A percentile compares a stretch with the other conserved stretches of the same genome.
These are phyloP conservation scores for Kuraishia molischiana DNA, from an alignment of 805 yeast species.

Conservation along the genomic window DNA sequence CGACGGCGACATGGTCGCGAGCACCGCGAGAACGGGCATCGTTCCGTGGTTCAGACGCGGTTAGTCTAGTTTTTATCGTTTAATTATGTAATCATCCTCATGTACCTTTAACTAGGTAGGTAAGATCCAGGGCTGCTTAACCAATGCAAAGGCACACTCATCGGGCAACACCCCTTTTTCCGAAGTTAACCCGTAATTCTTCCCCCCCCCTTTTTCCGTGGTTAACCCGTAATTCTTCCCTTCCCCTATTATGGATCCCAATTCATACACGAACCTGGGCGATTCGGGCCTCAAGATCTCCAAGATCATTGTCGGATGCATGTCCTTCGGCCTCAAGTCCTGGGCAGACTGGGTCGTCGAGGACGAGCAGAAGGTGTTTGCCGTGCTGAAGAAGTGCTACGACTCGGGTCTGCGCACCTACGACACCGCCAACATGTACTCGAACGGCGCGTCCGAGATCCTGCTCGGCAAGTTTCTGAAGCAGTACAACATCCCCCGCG, in stretches of 20 bases:
- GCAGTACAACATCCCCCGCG: conserved; percentile 40
- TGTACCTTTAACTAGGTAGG: no score
- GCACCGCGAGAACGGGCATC: background rate
- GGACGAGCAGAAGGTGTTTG: conserved; percentile 35
- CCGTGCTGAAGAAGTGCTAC: conserved; percentile 33
- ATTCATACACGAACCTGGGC: conserved; percentile 24
- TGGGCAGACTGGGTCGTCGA: conserved; percentile 39
- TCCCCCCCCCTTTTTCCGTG: no score
- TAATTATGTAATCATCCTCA: no score
- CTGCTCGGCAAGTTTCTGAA: conserved; percentile 43
- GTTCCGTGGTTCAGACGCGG: background rate
- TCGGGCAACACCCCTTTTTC: no score
- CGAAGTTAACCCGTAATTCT: no score
- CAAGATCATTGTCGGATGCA: conserved; percentile 42
- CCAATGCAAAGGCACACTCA: no score
- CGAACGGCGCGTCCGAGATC: conserved; percentile 37
- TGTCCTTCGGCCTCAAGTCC: conserved; percentile 36
- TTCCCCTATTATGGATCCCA: no score
- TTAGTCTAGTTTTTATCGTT: background rate
- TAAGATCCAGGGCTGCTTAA: no score
- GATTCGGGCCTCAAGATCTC: conserved; percentile 39
- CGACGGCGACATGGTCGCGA: background rate
- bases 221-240: no score
- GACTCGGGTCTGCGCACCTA: conserved; percentile 38
- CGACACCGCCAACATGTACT: conserved; percentile 41